A percentile compares a stretch with the other conserved stretches of the same genome.
phyloP scores from a whole-genome alignment of 352 stramenopile species.

The Phytophthora agathidicida region DNA sequence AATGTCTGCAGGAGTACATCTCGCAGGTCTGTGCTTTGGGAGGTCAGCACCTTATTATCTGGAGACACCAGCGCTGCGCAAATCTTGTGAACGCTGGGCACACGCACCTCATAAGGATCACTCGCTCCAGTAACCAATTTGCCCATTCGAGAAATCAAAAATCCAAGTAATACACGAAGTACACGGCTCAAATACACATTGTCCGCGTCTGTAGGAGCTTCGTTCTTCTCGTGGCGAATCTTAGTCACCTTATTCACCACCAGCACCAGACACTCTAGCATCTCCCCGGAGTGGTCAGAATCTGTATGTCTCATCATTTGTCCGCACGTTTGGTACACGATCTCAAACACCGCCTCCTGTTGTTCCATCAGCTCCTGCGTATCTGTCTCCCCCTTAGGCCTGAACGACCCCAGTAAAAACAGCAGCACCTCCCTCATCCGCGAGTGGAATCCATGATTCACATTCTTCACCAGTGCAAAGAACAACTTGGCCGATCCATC shows the following conservation, averaged over 20 bases:
- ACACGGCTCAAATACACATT: constrained; percentile 76
- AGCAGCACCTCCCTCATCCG: constrained; percentile 81
- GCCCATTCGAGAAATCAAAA: constrained; percentile 66
- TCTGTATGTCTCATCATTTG: constrained; percentile 85
- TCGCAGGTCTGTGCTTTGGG: constrained; percentile 42
- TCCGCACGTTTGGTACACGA: constrained; percentile 69
- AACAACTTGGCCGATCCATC: constrained; percentile 89
- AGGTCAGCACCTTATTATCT: constrained; percentile 49
- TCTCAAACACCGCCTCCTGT: constrained; percentile 57
- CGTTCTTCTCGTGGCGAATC: constrained; percentile 24
- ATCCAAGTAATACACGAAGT: constrained; percentile 53
- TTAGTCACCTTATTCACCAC: constrained; percentile 62
- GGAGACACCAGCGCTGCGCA: constrained; percentile 44
- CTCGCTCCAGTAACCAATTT: constrained; percentile 51
- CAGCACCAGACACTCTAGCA: constrained; percentile 72
- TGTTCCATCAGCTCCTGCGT: constrained; percentile 31
- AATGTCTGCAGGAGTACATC: constrained; percentile 55
- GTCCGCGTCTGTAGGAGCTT: constrained; percentile 39
- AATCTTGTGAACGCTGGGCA: constrained; percentile 53
- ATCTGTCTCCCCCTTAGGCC: constrained; percentile 41
- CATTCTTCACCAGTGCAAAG: constrained; percentile 84
- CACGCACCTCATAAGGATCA: constrained; percentile 35
- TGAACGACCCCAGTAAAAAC: constrained; percentile 75
- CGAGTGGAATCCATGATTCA: constrained; percentile 88
- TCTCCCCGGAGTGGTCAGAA: constrained; percentile 55